Percentiles rank a stretch among this genome's conserved stretches.
Evolutionary conservation across 768 basidiomycete genomes (phyloP).

Genomic region (Russula olivacea): DNA sequence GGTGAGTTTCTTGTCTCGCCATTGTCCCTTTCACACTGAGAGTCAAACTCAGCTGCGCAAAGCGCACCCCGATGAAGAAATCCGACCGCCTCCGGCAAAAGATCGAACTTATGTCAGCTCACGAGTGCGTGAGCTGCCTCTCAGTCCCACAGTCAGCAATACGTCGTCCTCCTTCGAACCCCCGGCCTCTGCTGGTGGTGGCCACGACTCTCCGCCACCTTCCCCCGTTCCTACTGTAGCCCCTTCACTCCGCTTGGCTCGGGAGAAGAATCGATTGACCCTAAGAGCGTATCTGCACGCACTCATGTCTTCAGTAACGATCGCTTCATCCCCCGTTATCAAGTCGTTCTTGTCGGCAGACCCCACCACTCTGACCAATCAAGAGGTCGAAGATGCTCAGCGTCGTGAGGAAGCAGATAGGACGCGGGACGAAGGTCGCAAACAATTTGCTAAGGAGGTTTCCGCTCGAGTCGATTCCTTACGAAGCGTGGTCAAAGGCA

Average conservation of each 20-base stretch:
- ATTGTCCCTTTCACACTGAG: constrained; percentile 16
- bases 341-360: constrained; percentile 77
- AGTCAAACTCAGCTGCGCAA: constrained; percentile 62
- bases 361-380: constrained; percentile 57
- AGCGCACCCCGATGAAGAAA: constrained; percentile 74
- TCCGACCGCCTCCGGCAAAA: constrained; percentile 81
- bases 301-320: constrained; percentile 59
- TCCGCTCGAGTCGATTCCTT: constrained; percentile 80
- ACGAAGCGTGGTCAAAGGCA: constrained; percentile 72
- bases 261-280: constrained; percentile 94
- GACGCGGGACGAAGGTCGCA: constrained; percentile 80
- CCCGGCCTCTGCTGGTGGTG: constrained; percentile 10
- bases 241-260: constrained; percentile 46
- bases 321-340: constrained; percentile 84
- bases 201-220: constrained; percentile 28
- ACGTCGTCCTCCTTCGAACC: constrained; percentile 3
- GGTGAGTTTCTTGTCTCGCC: constrained; percentile 38
- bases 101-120: constrained; percentile 68
- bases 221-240: constrained; percentile 17
- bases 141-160: constrained; percentile 31
- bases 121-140: constrained; percentile 28
- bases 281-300: constrained; percentile 88
- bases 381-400: constrained; percentile 75
- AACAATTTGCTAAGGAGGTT: constrained; percentile 82
- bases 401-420: constrained; percentile 85